Evolutionary conservation across 202 grass and related monocot species (phyloP).

Genomic region (Tripidium arundinaceum): DNA sequence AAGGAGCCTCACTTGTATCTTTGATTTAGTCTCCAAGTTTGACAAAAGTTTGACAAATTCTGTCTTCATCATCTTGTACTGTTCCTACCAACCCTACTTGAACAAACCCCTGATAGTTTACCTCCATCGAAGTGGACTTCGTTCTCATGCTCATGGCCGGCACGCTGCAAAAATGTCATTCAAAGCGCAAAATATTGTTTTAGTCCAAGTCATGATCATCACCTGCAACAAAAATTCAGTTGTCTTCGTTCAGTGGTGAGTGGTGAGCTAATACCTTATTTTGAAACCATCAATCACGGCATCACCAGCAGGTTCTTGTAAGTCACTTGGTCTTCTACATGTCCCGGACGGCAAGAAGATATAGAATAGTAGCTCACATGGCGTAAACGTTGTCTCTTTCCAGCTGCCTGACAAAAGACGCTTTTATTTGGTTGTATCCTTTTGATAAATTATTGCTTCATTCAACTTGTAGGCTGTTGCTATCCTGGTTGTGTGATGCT

Average conservation of each 20-base stretch:
- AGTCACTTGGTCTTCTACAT: not conserved
- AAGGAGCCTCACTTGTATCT: not conserved
- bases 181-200: not conserved
- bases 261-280: not conserved
- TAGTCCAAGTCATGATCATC: not conserved
- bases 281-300: slow-evolving; percentile 19
- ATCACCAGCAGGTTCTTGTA: not conserved
- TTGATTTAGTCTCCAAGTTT: not conserved
- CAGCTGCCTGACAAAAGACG: no score
- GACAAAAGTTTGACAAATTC: not conserved
- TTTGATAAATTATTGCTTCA: not conserved
- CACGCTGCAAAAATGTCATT: not conserved
- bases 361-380: no score
- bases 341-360: no score
- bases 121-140: not conserved
- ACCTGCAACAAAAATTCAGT: no score
- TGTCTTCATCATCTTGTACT: not conserved
- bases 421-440: no score
- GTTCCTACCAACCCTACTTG: not conserved
- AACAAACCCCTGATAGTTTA: not conserved
- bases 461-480: not conserved
- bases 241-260: not conserved
- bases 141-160: not conserved
- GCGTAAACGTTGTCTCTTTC: no score
- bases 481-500: not conserved